phyloP scores from a whole-genome alignment of 768 basidiomycete genomes.

The Amylocystis lapponica region DNA sequence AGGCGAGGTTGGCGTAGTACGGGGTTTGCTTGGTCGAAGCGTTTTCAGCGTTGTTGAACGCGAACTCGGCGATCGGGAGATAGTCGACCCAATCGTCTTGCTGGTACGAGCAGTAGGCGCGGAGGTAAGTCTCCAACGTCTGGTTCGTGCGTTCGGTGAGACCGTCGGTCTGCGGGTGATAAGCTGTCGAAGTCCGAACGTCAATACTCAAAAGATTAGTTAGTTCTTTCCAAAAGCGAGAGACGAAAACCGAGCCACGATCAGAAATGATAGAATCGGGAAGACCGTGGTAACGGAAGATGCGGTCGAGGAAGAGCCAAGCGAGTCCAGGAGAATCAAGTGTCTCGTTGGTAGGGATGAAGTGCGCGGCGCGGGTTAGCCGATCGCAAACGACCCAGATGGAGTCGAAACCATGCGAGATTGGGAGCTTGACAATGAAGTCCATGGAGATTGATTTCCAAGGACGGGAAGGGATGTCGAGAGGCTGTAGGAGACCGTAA shows the following conservation, averaged over 20 bases:
- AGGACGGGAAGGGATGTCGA: constrained; percentile 20
- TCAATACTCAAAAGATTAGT: constrained; percentile 9
- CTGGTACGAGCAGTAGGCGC: constrained; percentile 29
- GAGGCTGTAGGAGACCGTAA: constrained; percentile 25
- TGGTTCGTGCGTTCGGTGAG: constrained; percentile 34
- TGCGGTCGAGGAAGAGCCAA: constrained; percentile 1
- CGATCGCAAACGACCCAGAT: constrained; percentile 19
- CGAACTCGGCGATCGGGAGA: constrained; percentile 36
- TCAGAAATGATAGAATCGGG: constrained; percentile 13
- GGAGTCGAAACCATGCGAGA: constrained; percentile 10
- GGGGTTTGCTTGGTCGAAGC: constrained; percentile 21
- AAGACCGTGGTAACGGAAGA: constrained; percentile 12
- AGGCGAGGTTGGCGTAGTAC: constrained; percentile 6
- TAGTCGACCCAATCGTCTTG: constrained; percentile 40
- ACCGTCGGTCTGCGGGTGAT: constrained; percentile 40
- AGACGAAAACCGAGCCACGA: constrained; percentile 10
- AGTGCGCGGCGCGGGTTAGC: constrained; percentile 1
- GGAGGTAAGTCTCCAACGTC: constrained; percentile 33
- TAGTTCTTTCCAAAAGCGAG: constrained; percentile 7
- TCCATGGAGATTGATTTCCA: constrained; percentile 20
- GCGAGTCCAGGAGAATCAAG: constrained; percentile 6
- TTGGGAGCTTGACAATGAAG: constrained; percentile 21
- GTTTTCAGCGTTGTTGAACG: constrained; percentile 32
- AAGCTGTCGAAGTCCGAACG: constrained; percentile 29
- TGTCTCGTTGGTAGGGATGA: constrained; percentile 4